These are phyloP conservation scores for Vigna unguiculata DNA, from an alignment of 306 rosid genomes.

Conservation along the genomic window DNA sequence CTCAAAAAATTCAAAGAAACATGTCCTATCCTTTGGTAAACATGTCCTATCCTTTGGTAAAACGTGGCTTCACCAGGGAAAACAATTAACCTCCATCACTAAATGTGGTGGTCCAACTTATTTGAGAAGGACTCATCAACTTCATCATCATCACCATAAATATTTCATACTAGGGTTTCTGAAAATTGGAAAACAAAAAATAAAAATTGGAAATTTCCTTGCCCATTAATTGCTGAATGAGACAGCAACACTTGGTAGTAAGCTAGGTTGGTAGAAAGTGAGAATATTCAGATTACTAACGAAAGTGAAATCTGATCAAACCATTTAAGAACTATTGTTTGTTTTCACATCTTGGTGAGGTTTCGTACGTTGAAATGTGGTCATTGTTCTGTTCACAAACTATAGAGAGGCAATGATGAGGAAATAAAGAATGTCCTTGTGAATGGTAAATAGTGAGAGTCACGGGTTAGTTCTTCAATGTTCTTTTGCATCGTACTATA, in stretches of 20 bases:
- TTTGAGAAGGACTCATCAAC: background rate
- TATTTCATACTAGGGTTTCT: background rate
- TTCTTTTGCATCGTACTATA: background rate
- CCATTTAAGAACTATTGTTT: background rate
- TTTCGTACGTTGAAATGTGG: background rate
- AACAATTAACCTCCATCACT: background rate
- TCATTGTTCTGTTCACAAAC: background rate
- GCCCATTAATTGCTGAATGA: background rate
- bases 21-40: background rate
- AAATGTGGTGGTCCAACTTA: background rate
- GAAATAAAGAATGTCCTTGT: background rate
- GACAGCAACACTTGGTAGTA: background rate
- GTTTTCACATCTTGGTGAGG: background rate
- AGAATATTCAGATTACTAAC: background rate
- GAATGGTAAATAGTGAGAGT: background rate
- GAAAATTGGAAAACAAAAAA: background rate
- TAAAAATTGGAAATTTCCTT: background rate
- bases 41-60: background rate
- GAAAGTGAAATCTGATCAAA: slow-evolving; percentile 4
- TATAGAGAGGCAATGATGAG: background rate
- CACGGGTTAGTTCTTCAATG: background rate
- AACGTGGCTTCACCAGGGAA: background rate
- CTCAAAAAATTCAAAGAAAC: background rate
- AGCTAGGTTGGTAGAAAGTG: background rate
- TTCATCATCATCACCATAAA: background rate